A percentile compares a stretch with the other conserved stretches of the same genome.
Evolutionary conservation across 768 basidiomycete genomes (phyloP).

Genomic region (Mycena venus): DNA sequence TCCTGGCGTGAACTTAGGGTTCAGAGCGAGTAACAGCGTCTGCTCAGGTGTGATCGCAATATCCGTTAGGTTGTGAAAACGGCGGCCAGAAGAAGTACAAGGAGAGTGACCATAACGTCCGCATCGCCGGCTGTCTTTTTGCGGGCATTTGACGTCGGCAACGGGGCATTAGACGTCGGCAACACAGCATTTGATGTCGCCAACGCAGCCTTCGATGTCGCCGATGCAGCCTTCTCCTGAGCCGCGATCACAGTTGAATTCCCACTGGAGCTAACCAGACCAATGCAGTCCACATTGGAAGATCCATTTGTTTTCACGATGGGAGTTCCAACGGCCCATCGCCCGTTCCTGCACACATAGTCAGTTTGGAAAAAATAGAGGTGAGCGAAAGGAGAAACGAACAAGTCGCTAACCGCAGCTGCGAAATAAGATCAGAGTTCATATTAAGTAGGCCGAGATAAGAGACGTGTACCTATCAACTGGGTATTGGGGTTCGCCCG

Average conservation of each 20-base stretch:
- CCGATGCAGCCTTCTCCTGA: slow-evolving; percentile 30
- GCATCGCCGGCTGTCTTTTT: slow-evolving; percentile 41
- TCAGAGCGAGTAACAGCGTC: neutral
- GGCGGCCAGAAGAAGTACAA: slow-evolving; percentile 40
- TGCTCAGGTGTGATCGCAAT: neutral
- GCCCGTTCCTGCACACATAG: slow-evolving; percentile 48
- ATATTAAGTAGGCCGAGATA: neutral
- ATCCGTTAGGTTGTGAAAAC: neutral
- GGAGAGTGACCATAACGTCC: slow-evolving; percentile 47
- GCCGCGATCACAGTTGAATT: slow-evolving; percentile 38
- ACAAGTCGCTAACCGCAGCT: slow-evolving; percentile 59
- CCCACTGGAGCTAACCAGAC: slow-evolving; percentile 44
- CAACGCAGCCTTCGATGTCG: slow-evolving; percentile 1
- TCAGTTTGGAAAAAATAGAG: slow-evolving; percentile 29
- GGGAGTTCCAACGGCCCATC: slow-evolving; percentile 49
- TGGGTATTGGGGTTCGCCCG: slow-evolving; percentile 46
- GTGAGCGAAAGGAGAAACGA: slow-evolving; percentile 37
- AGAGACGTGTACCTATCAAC: slow-evolving; percentile 51
- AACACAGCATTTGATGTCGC: neutral
- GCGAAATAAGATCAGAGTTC: slow-evolving; percentile 4
- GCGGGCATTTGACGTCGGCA: slow-evolving; percentile 17
- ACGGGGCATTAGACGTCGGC: neutral
- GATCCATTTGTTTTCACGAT: slow-evolving; percentile 45
- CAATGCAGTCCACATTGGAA: slow-evolving; percentile 46
- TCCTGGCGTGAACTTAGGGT: neutral